These are phyloP conservation scores for Taphrina wiesneri DNA, from an alignment of 1,139 yeast genomes.

Conservation along the genomic window DNA sequence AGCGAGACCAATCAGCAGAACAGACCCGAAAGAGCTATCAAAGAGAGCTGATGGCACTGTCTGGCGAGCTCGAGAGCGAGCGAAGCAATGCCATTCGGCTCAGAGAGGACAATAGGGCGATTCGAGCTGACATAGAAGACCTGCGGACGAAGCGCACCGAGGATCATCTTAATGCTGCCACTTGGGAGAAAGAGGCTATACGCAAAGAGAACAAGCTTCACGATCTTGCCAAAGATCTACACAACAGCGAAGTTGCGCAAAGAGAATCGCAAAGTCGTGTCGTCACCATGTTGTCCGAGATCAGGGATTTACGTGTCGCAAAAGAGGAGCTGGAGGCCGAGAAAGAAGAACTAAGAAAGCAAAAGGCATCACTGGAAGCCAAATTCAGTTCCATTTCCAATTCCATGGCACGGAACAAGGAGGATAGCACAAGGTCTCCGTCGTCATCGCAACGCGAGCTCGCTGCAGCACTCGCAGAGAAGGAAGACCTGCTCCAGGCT, in stretches of 20 bases:
- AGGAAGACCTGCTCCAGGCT: slow-evolving; percentile 34
- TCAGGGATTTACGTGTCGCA: slow-evolving; percentile 42
- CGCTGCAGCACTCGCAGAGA: slow-evolving; percentile 11
- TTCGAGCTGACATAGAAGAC: slow-evolving; percentile 29
- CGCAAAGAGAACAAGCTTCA: slow-evolving; percentile 58
- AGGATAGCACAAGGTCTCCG: neutral
- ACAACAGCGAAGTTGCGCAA: slow-evolving; percentile 48
- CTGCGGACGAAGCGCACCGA: slow-evolving; percentile 32
- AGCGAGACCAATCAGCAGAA: slow-evolving; percentile 30
- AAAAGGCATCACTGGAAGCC: slow-evolving; percentile 47
- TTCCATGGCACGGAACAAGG: slow-evolving; percentile 38
- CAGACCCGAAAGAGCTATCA: slow-evolving; percentile 36
- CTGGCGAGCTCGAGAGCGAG: slow-evolving; percentile 33
- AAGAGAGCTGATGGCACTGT: slow-evolving; percentile 30
- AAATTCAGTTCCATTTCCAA: slow-evolving; percentile 41
- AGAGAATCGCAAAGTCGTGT: slow-evolving; percentile 48
- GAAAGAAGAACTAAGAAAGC: slow-evolving; percentile 47
- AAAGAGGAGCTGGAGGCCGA: slow-evolving; percentile 43
- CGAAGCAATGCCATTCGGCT: slow-evolving; percentile 26
- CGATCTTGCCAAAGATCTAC: slow-evolving; percentile 56
- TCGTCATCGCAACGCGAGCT: slow-evolving; percentile 20
- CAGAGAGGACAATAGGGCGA: slow-evolving; percentile 32
- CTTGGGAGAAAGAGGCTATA: slow-evolving; percentile 51
- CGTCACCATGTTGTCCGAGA: slow-evolving; percentile 45
- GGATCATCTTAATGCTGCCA: slow-evolving; percentile 23